Base-by-base conservation (phyloP, 2,329 filamentous ascomycete species). In the Arthrobotrys megalospora region DNA sequence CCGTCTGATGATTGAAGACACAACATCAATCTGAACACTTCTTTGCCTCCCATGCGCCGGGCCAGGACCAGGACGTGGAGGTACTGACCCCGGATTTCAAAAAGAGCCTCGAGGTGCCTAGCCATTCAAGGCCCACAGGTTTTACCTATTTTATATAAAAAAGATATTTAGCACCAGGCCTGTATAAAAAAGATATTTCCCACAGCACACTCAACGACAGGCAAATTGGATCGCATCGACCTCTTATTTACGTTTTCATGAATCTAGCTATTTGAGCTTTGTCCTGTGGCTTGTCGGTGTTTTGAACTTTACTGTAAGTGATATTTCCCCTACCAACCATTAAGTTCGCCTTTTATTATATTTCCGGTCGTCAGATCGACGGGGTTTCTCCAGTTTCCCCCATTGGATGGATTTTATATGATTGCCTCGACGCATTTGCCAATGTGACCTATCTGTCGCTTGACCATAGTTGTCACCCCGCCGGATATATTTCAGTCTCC, bases 401-500 rank as follows among this genome's bases (percentile, higher is more conserved):
- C 55, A 60, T 60, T 60, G 55, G 55, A 28, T 43, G 19, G 36
- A 60, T 28, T 24, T 16, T 6, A 43, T 43, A 60, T 60, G 55
- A 43, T n/a, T 60, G 21, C 14, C 36, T 60, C 36, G 19, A 60
- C 16, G 19, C 55, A 60, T 60, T 43, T 60, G 55, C 21, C 55
- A 60, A 60, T 68, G 36, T 47, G 50, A 45, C 52, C 52, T 68
- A 47, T 45, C 24, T 63, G 47, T 71, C 32, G 43, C 48, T 71
- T 63, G 60, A 48, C 55, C 50, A 43, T 43, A 47, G 67, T 32
- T 38, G 12, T 50, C 36, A 45, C 38, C 41, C 41, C 53, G 41
- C 53, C 66, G 21, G 64, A 50, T 55, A 67, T 53, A 53, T 53
- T 45, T 19, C 36, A 67, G 5, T 43, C 12, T 70, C 66, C 38